Conservation (phyloP, 2,329 filamentous ascomycete species). For the Furcasterigmium furcatum region DNA sequence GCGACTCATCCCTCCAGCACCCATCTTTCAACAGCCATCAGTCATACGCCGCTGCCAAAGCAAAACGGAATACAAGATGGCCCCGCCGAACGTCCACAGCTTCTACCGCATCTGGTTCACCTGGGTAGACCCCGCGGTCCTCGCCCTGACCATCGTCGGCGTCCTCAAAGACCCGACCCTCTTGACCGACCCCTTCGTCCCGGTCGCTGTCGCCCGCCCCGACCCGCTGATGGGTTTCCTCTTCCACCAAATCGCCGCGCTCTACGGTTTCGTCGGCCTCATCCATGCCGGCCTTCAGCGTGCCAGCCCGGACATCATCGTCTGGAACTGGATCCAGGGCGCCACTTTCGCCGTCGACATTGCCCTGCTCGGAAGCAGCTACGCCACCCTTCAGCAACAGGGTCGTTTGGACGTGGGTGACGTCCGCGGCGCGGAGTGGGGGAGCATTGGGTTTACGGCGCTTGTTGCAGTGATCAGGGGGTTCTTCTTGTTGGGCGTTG, state of each 20-base stretch:
- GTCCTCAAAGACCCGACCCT: conserved; percentile 12
- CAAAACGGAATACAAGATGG: too few relatives aligned
- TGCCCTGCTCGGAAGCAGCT: conserved; percentile 11
- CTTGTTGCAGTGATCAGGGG: conserved; percentile 11
- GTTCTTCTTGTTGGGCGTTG: conserved; percentile 15
- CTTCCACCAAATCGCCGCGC: conserved; percentile 15
- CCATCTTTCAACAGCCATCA: too few relatives aligned
- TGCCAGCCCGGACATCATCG: conserved; percentile 11
- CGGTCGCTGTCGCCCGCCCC: conserved; percentile 8
- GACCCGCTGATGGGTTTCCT: conserved; percentile 17
- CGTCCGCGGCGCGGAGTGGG: conserved; percentile 15
- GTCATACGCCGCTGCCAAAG: too few relatives aligned
- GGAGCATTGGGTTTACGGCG: conserved; percentile 11
- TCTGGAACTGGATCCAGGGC: conserved; percentile 14
- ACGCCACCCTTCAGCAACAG: conserved; percentile 14
- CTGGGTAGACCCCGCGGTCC: conserved; percentile 13
- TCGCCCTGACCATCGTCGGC: conserved; percentile 11
- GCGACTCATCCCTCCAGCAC: too few relatives aligned
- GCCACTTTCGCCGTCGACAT: conserved; percentile 15
- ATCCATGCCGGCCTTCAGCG: conserved; percentile 10
- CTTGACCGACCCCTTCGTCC: conserved; percentile 15
- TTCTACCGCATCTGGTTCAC: conserved; percentile 20
- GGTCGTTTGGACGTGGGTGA: conserved; percentile 3
- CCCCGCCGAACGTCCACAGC: conserved; percentile 3
- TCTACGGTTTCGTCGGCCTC: conserved; percentile 14